Conservation (phyloP, 2,329 filamentous ascomycete species). For the Alternaria viburni region DNA sequence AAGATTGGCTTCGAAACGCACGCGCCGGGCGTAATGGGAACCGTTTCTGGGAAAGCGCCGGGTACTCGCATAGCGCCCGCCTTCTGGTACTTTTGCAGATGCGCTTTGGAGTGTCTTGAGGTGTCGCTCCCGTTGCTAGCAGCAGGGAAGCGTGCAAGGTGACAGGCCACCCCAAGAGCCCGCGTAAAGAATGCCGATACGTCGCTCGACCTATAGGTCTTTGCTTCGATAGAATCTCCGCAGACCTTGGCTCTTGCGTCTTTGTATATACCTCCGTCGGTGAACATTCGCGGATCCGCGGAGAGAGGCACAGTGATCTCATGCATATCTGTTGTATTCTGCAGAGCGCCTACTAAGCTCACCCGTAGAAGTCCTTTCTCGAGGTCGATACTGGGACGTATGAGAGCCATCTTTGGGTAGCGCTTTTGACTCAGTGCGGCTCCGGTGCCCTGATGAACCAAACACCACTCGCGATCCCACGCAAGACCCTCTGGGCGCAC, state of each 20-base stretch:
- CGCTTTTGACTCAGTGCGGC: slow-evolving; percentile 87
- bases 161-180: slow-evolving; percentile 78
- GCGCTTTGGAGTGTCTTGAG: slow-evolving; percentile 74
- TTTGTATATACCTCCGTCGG: slow-evolving; percentile 47
- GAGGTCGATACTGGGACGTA: slow-evolving; percentile 78
- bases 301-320: slow-evolving; percentile 65
- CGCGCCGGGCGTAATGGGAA: slow-evolving; percentile 57
- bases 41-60: slow-evolving; percentile 60
- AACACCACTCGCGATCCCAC: slow-evolving; percentile 97
- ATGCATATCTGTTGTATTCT: slow-evolving; percentile 38
- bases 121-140: slow-evolving; percentile 57
- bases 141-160: slow-evolving; percentile 81
- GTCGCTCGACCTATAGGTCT: slow-evolving; percentile 69
- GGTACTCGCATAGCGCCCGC: slow-evolving; percentile 52
- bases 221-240: slow-evolving; percentile 75
- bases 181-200: slow-evolving; percentile 80
- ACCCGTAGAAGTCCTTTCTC: slow-evolving; percentile 69
- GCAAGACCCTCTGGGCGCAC: slow-evolving; percentile 81
- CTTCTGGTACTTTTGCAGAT: slow-evolving; percentile 61
- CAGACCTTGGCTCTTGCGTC: slow-evolving; percentile 73
- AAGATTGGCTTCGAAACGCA: slow-evolving; percentile 67
- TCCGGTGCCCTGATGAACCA: slow-evolving; percentile 85
- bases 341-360: slow-evolving; percentile 52
- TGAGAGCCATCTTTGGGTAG: slow-evolving; percentile 84
- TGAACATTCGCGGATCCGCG: slow-evolving; percentile 66